Percentiles rank a stretch among this genome's conserved stretches.
Conservation (phyloP, 2,329 filamentous ascomycete genomes). For the Aspergillus sp. region DNA sequence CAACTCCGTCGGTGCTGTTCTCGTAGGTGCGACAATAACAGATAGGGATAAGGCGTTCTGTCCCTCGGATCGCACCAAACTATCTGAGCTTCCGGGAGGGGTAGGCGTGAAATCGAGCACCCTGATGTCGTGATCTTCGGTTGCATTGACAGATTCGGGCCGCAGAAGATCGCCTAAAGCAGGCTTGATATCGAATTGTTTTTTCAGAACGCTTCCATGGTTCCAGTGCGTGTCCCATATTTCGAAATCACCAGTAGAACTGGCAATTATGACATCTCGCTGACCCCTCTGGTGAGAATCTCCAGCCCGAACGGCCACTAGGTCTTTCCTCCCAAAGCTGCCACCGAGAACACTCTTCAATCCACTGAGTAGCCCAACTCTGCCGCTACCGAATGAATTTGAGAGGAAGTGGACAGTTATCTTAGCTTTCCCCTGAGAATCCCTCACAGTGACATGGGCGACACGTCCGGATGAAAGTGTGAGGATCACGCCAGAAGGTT, state of each 20-base stretch:
- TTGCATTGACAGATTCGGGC: slow-evolving; percentile 50
- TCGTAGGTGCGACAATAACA: slow-evolving; percentile 56
- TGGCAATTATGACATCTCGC: slow-evolving; percentile 77
- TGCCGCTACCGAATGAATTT: slow-evolving; percentile 52
- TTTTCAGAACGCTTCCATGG: slow-evolving; percentile 72
- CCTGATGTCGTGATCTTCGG: slow-evolving; percentile 62
- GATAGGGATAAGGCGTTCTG: slow-evolving; percentile 56
- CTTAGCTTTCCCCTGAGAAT: slow-evolving; percentile 79
- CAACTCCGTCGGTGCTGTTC: slow-evolving; percentile 58
- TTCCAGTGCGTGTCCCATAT: slow-evolving; percentile 87
- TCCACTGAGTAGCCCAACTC: slow-evolving; percentile 70
- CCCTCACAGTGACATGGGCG: slow-evolving; percentile 80
- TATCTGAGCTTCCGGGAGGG: slow-evolving; percentile 23
- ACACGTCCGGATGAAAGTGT: slow-evolving; percentile 81
- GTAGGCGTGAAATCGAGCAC: slow-evolving; percentile 75
- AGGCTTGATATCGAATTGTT: slow-evolving; percentile 68
- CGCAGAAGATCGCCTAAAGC: slow-evolving; percentile 62
- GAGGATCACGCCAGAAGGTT: slow-evolving; percentile 82
- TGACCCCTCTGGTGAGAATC: slow-evolving; percentile 72
- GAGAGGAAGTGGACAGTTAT: slow-evolving; percentile 76
- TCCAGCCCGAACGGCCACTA: slow-evolving; percentile 76
- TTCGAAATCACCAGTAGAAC: slow-evolving; percentile 73
- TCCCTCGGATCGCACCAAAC: slow-evolving; percentile 47
- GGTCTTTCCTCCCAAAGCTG: slow-evolving; percentile 68
- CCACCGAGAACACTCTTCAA: slow-evolving; percentile 73